Percentiles rank a stretch among this genome's conserved stretches.
phyloP scores from a whole-genome alignment of 1,284 basidiomycete genomes.

The Fomitopsis betulina region DNA sequence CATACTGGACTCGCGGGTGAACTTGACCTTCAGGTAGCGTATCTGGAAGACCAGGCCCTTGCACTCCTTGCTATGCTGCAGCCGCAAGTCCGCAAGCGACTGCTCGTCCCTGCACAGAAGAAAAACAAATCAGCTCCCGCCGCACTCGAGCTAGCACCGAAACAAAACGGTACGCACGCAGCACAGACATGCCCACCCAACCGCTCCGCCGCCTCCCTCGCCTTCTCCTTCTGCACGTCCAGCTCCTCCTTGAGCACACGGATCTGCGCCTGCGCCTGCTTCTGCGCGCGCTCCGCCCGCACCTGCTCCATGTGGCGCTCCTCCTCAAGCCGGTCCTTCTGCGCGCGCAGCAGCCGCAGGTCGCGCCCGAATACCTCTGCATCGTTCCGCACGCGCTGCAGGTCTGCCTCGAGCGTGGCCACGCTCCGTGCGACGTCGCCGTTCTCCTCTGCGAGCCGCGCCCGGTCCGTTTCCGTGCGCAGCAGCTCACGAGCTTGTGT shows the following conservation, averaged over 20 bases:
- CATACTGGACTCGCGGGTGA: slow-evolving; percentile 79
- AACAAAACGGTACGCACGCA: slow-evolving; percentile 27
- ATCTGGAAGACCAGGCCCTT: slow-evolving; percentile 89
- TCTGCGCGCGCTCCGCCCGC: slow-evolving; percentile 49
- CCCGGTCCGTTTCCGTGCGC: slow-evolving; percentile 53
- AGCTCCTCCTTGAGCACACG: slow-evolving; percentile 64
- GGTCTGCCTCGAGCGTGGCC: slow-evolving; percentile 59
- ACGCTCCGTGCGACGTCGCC: slow-evolving; percentile 59
- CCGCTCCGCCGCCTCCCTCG: slow-evolving; percentile 37
- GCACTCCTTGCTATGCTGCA: slow-evolving; percentile 78
- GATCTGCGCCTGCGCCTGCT: slow-evolving; percentile 63
- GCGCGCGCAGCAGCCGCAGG: slow-evolving; percentile 55
- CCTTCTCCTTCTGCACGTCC: slow-evolving; percentile 50
- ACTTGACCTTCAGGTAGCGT: slow-evolving; percentile 89
- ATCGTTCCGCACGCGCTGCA: slow-evolving; percentile 64
- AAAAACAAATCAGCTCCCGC: not conserved
- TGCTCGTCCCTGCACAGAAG: slow-evolving; percentile 39
- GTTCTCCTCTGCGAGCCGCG: slow-evolving; percentile 57
- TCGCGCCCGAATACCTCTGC: slow-evolving; percentile 76
- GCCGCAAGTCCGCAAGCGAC: slow-evolving; percentile 51
- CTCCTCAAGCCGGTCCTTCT: slow-evolving; percentile 61
- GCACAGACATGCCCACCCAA: slow-evolving; percentile 53
- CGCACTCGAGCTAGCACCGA: not conserved
- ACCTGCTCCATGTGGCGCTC: slow-evolving; percentile 43
- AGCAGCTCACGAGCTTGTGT: slow-evolving; percentile 62